Conservation (phyloP, 805 yeast genomes). For the Priceomyces haplophilus region DNA sequence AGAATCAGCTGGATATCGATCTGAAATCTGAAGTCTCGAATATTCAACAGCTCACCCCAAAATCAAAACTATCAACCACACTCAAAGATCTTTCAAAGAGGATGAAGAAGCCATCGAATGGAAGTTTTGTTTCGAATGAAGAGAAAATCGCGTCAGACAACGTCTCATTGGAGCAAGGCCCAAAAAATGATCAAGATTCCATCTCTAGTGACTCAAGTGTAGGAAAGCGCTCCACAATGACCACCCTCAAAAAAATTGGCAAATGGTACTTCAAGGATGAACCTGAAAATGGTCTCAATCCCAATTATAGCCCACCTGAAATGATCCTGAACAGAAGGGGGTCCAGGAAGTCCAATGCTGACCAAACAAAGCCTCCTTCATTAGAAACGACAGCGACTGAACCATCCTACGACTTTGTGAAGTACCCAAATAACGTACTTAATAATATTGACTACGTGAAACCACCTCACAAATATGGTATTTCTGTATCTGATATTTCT, state of each 20-base stretch:
- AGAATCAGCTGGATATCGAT: conserved; percentile 8
- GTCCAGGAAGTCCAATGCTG: conserved; percentile 21
- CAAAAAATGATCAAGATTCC: conserved; percentile 2
- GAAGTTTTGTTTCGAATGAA: conserved; percentile 22
- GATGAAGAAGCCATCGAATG: conserved; percentile 23
- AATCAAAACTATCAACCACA: conserved; percentile 19
- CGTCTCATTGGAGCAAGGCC: conserved; percentile 14
- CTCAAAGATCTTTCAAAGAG: conserved; percentile 24
- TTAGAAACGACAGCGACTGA: conserved; percentile 1
- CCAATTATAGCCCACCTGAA: conserved; percentile 51
- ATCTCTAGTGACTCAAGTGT: conserved; percentile 7
- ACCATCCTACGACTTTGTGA: conserved; percentile 23
- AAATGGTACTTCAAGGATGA: conserved; percentile 64
- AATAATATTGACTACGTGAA: neutral
- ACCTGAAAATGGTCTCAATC: conserved; percentile 11
- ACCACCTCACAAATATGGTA: neutral
- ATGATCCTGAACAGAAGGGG: conserved; percentile 61
- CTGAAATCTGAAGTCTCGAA: conserved; percentile 9
- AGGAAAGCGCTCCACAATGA: conserved; percentile 18
- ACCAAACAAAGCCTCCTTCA: conserved; percentile 6
- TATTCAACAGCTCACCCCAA: conserved; percentile 7
- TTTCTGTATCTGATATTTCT: neutral
- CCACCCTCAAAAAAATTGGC: conserved; percentile 56
- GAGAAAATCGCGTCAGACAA: conserved; percentile 28
- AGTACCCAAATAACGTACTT: conserved; percentile 2